Percentiles rank a stretch among this genome's conserved stretches.
These are phyloP conservation scores for Mycena chlorophos DNA, from an alignment of 768 basidiomycete genomes.

Conservation along the genomic window DNA sequence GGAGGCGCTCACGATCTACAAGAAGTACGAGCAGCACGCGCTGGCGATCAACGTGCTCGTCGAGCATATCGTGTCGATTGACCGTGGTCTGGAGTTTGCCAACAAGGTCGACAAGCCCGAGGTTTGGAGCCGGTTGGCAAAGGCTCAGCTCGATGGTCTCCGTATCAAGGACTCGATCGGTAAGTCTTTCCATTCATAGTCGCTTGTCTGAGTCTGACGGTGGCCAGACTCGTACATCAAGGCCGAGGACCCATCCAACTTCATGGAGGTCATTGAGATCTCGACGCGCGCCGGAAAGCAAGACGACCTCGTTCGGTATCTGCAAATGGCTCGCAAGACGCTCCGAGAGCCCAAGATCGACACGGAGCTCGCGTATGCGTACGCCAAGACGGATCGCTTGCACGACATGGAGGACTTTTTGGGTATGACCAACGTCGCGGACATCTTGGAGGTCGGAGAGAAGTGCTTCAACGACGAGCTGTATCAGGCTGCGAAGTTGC, in stretches of 20 bases:
- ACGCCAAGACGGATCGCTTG: slow-evolving; percentile 94
- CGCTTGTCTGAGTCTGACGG: slow-evolving; percentile 59
- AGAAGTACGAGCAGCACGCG: slow-evolving; percentile 94
- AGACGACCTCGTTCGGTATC: slow-evolving; percentile 91
- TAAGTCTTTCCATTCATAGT: slow-evolving; percentile 46
- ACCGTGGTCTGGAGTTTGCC: slow-evolving; percentile 94
- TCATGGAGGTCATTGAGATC: slow-evolving; percentile 93
- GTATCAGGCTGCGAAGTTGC: slow-evolving; percentile 93
- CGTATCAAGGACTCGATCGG: slow-evolving; percentile 98
- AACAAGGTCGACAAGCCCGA: slow-evolving; percentile 95
- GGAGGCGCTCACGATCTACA: slow-evolving; percentile 95
- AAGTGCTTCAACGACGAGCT: slow-evolving; percentile 99
- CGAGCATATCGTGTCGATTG: slow-evolving; percentile 96
- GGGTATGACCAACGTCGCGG: slow-evolving; percentile 97
- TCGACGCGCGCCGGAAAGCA: slow-evolving; percentile 89
- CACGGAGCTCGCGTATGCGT: slow-evolving; percentile 96
- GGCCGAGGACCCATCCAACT: slow-evolving; percentile 93
- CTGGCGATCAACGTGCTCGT: slow-evolving; percentile 97
- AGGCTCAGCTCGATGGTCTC: slow-evolving; percentile 96
- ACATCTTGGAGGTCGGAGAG: slow-evolving; percentile 95
- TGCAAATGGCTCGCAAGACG: slow-evolving; percentile 98
- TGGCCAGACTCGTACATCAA: slow-evolving; percentile 91
- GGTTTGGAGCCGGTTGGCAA: slow-evolving; percentile 97
- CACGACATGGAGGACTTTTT: slow-evolving; percentile 99
- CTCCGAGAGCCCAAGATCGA: slow-evolving; percentile 97